Evolutionary conservation across 2,329 filamentous ascomycete species (phyloP).

Genomic region (Akanthomyces muscarius): DNA sequence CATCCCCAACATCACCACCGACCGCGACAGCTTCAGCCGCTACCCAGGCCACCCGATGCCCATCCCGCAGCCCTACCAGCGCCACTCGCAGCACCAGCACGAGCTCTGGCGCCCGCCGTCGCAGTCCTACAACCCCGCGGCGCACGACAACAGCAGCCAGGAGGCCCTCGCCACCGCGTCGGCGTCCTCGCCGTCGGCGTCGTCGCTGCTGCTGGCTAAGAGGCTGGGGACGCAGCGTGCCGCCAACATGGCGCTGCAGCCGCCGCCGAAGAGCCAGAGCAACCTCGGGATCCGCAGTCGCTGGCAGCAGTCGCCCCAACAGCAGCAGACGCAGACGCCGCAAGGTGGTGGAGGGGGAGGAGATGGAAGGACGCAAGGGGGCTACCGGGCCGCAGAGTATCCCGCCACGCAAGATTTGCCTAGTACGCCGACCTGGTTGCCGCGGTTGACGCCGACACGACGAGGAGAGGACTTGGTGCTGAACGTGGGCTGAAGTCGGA

Average conservation of each 20-base stretch:
- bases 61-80: conserved; percentile 10
- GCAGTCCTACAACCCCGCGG: neutral
- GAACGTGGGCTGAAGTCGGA: conserved; percentile 44
- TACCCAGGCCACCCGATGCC: conserved; percentile 13
- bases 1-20: neutral
- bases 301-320: conserved; percentile 13
- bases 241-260: conserved; percentile 38
- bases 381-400: neutral
- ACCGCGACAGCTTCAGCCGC: conserved; percentile 1
- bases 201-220: conserved; percentile 43
- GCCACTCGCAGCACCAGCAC: neutral
- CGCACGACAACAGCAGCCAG: conserved; percentile 21
- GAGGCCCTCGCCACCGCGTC: conserved; percentile 26
- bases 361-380: too few relatives aligned
- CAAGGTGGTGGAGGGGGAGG: neutral
- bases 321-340: conserved; percentile 13
- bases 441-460: conserved; percentile 62
- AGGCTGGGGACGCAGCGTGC: conserved; percentile 48
- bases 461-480: conserved; percentile 62
- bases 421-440: conserved; percentile 56
- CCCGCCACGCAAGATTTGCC: conserved; percentile 30
- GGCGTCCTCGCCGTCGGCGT: conserved; percentile 26
- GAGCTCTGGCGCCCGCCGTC: neutral
- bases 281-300: too few relatives aligned
- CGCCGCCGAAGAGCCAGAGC: conserved; percentile 21